Evolutionary conservation across 2,329 filamentous ascomycete genomes (phyloP).

Genomic region (Talaromyces sp.): DNA sequence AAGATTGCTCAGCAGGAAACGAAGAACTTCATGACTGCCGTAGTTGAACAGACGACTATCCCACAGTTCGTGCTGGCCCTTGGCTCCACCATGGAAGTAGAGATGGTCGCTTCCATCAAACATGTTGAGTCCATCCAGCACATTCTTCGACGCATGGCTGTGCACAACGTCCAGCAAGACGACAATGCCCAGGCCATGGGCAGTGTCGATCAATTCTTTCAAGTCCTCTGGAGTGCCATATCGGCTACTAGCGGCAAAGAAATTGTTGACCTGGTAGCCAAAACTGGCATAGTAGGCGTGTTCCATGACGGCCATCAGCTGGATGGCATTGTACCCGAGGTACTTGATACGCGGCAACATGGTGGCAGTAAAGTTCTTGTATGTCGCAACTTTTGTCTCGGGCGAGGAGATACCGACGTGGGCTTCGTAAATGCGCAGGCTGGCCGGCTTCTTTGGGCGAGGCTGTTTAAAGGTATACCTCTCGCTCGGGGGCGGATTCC

Average conservation of each 20-base stretch:
- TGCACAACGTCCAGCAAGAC: constrained; percentile 95
- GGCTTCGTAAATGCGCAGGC: constrained; percentile 94
- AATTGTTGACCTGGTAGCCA: constrained; percentile 97
- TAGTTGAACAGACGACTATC: constrained; percentile 98
- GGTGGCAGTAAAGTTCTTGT: constrained; percentile 93
- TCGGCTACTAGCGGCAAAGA: constrained; percentile 94
- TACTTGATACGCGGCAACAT: constrained; percentile 87
- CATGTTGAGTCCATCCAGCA: constrained; percentile 88
- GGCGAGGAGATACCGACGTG: constrained; percentile 96
- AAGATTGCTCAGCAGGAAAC: constrained; percentile 93
- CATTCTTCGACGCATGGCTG: constrained; percentile 97
- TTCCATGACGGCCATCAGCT: constrained; percentile 99
- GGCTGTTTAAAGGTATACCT: constrained; percentile 80
- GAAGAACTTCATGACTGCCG: constrained; percentile 84
- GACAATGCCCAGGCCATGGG: constrained; percentile 83
- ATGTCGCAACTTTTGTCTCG: constrained; percentile 81
- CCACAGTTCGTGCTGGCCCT: constrained; percentile 88
- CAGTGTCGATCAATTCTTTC: constrained; percentile 93
- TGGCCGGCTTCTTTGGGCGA: constrained; percentile 76
- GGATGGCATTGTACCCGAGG: constrained; percentile 94
- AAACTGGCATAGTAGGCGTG: constrained; percentile 99
- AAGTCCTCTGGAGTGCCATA: constrained; percentile 92
- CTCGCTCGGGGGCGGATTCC: constrained; percentile 79
- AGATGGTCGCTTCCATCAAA: constrained; percentile 93
- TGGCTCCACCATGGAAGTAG: constrained; percentile 87